Conservation (phyloP, 305 asterid species). For the Fraxinus dipetala region DNA sequence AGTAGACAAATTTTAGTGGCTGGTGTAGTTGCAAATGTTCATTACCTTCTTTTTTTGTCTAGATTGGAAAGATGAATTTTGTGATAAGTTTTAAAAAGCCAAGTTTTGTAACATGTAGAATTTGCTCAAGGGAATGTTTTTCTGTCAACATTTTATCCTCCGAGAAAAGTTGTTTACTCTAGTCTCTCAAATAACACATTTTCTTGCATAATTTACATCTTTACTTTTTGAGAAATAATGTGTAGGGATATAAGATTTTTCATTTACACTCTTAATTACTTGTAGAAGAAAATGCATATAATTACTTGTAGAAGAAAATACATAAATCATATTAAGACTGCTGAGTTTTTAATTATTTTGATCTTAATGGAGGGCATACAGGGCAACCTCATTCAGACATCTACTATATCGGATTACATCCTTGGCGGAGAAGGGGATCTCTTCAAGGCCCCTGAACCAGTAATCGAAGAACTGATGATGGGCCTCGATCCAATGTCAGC, state of each 20-base stretch:
- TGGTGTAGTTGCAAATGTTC: conserved; percentile 25
- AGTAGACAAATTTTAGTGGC: conserved; percentile 35
- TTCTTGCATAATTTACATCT: neutral
- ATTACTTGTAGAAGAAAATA: conserved; percentile 2
- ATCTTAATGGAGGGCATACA: conserved; percentile 38
- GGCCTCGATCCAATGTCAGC: conserved; percentile 77
- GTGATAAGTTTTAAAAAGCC: conserved; percentile 20
- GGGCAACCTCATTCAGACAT: conserved; percentile 37
- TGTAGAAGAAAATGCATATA: neutral
- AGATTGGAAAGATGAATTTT: conserved; percentile 16
- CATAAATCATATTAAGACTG: neutral
- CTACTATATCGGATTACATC: conserved; percentile 58
- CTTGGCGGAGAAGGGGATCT: conserved; percentile 89
- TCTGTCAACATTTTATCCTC: neutral
- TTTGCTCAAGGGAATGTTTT: neutral
- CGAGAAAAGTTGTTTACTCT: neutral
- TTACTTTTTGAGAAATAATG: neutral
- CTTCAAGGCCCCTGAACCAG: conserved; percentile 77
- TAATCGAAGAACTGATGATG: conserved; percentile 61
- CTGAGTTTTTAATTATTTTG: neutral
- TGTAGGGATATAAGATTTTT: neutral
- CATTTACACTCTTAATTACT: conserved; percentile 3
- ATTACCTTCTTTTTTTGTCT: conserved; percentile 24
- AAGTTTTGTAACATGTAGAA: conserved; percentile 16
- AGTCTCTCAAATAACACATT: neutral